Evolutionary conservation across 306 rosid species (phyloP).

Genomic region (barrel medic (Medicago truncatula)): DNA sequence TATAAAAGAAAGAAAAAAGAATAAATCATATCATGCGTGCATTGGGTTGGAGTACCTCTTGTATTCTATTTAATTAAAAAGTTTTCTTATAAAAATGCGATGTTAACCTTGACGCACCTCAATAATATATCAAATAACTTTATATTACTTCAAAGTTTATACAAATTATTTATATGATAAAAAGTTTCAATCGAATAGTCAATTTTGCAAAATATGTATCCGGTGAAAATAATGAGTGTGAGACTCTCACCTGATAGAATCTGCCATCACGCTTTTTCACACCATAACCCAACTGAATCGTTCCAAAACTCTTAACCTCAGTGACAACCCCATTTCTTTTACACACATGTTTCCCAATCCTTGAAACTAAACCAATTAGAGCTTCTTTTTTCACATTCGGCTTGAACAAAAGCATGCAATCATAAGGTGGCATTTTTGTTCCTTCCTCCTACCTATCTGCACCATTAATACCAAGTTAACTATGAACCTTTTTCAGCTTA

Average conservation of each 20-base stretch:
- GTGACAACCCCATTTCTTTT: slow-evolving; percentile 79
- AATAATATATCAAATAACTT: too few relatives aligned
- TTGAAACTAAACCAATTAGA: slow-evolving; percentile 58
- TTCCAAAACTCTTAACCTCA: slow-evolving; percentile 57
- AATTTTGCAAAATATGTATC: too few relatives aligned
- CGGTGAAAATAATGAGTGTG: background rate
- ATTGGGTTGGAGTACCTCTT: too few relatives aligned
- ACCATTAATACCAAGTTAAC: background rate
- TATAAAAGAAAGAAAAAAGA: background rate
- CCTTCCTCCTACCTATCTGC: slow-evolving; percentile 28
- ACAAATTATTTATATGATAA: too few relatives aligned
- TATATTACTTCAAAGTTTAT: too few relatives aligned
- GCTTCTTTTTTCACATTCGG: slow-evolving; percentile 57
- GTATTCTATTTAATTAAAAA: too few relatives aligned
- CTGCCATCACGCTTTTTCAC: slow-evolving; percentile 89
- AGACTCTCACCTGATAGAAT: slow-evolving; percentile 60
- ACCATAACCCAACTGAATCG: slow-evolving; percentile 82
- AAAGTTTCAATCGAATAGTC: too few relatives aligned
- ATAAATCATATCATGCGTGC: background rate
- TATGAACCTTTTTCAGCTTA: too few relatives aligned
- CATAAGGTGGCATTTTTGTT: slow-evolving; percentile 71
- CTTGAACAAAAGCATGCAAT: slow-evolving; percentile 79
- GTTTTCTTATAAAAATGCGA: too few relatives aligned
- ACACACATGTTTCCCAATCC: slow-evolving; percentile 80
- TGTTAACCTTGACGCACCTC: too few relatives aligned